Evolutionary conservation across 306 rosid species (phyloP), one percentile per base, ranked within the genome.

Genomic region (Quercus alba): DNA sequence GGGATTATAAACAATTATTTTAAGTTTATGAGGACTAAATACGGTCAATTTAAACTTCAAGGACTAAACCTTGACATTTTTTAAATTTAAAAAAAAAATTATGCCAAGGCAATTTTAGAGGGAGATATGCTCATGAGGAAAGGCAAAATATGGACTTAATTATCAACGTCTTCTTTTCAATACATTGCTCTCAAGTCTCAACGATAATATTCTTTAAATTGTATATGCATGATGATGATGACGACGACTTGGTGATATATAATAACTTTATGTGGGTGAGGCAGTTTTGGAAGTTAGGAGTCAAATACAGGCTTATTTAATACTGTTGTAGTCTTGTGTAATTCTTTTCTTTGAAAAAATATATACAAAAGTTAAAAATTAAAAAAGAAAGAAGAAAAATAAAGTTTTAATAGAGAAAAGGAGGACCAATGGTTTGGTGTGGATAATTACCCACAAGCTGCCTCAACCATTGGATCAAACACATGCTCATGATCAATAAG

Each of bases 371-470:
- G 9, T 9, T 18, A 15, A 18, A n/a, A n/a, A 21, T 19, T 4
- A 23, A 21, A 21, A 58, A 5, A 21, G 26, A 8, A 21, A 21
- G 30, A 20, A 58, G 30, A 7, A 21, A 20, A 10, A 21, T 17
- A 56, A 18, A 62, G 3, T 14, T 12, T 1, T 5, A 20, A 12
- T 10, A 62, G 7, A 61, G 6, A 28, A 15, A 19, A 13, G 26
- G 23, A n/a, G 80, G 55, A 44, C 57, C 28, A 78, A 67, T 74
- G 33, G 49, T 67, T 56, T 58, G 51, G 25, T 20, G 68, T 20
- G 23, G 38, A 75, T 69, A 79, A 67, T 5, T 67, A 67, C 46
- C 74, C 76, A 68, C 30, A 55, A 70, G 20, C 73, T 52, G 68
- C 41, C 21, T 78, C 5, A 38, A 44, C 71, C 69, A 72, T 54